These are phyloP conservation scores for Kwoniella dejecticola DNA, from an alignment of 768 basidiomycete species.

Conservation along the genomic window DNA sequence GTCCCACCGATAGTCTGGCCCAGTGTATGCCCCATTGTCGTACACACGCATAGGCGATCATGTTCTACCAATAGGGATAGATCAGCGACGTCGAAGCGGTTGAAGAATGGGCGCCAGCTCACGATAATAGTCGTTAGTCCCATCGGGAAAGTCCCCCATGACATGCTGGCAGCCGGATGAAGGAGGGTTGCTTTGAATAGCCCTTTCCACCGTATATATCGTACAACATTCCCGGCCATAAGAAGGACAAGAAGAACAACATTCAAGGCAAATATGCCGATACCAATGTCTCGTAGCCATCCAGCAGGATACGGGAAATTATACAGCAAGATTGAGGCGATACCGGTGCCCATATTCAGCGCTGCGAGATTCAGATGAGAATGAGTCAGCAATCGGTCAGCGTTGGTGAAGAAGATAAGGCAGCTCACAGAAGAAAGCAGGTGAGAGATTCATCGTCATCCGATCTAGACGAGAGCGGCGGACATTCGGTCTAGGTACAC, in stretches of 20 bases:
- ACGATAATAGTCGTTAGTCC: constrained; percentile 52
- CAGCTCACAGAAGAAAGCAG: constrained; percentile 16
- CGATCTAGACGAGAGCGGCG: not conserved
- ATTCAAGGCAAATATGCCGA: constrained; percentile 49
- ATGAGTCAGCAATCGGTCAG: not conserved
- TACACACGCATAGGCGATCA: constrained; percentile 49
- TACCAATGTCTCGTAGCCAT: constrained; percentile 42
- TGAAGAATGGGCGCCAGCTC: constrained; percentile 1
- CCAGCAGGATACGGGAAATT: constrained; percentile 52
- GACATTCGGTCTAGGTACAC: not conserved
- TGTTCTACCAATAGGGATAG: too few relatives aligned
- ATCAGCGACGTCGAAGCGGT: not conserved
- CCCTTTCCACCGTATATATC: constrained; percentile 50
- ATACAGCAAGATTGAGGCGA: constrained; percentile 51
- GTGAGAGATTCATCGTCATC: constrained; percentile 6
- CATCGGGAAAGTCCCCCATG: constrained; percentile 53
- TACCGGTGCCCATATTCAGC: constrained; percentile 53
- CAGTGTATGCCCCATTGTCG: constrained; percentile 37
- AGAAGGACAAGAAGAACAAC: constrained; percentile 43
- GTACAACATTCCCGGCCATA: constrained; percentile 25
- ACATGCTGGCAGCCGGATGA: constrained; percentile 47
- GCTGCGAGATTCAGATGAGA: constrained; percentile 31
- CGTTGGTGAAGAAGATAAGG: too few relatives aligned
- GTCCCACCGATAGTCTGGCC: constrained; percentile 58
- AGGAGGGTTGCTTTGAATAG: constrained; percentile 33